A percentile compares a stretch with the other conserved stretches of the same genome.
Evolutionary conservation across 2,329 filamentous ascomycete genomes (phyloP).

Genomic region (Ilyonectria destructans): DNA sequence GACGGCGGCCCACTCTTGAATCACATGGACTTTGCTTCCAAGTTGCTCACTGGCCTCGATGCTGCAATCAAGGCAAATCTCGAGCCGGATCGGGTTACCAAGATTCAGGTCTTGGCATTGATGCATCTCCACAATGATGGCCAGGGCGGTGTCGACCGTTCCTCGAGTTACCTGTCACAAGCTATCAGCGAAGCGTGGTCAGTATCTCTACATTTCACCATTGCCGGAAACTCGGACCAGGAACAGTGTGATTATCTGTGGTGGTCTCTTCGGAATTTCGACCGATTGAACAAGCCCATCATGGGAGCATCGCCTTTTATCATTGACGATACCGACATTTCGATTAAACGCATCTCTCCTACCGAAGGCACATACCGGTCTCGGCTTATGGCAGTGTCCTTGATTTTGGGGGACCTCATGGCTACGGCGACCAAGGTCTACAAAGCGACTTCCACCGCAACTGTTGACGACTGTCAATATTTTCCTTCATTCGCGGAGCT

Average conservation of each 20-base stretch:
- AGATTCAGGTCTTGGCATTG: conserved; percentile 45
- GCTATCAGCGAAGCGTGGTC: conserved; percentile 49
- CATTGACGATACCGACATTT: conserved; percentile 31
- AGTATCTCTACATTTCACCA: conserved; percentile 25
- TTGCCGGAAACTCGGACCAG: conserved; percentile 18
- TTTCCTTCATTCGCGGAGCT: conserved; percentile 29
- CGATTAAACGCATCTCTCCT: conserved; percentile 14
- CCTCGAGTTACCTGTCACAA: conserved; percentile 43
- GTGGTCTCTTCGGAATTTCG: conserved; percentile 33
- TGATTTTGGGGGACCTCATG: conserved; percentile 31
- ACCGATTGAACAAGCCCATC: conserved; percentile 33
- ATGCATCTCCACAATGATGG: conserved; percentile 50
- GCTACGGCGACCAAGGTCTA: conserved; percentile 33
- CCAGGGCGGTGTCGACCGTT: conserved; percentile 40
- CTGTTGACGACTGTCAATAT: conserved; percentile 22
- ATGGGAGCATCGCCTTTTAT: conserved; percentile 34
- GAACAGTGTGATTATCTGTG: conserved; percentile 29
- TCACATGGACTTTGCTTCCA: conserved; percentile 38
- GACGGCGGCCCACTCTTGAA: conserved; percentile 34
- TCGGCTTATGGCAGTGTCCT: conserved; percentile 22
- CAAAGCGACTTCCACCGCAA: conserved; percentile 29
- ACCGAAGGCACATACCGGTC: conserved; percentile 23
- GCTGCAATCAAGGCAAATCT: conserved; percentile 47
- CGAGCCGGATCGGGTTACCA: conserved; percentile 42
- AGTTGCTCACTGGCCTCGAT: conserved; percentile 41